Base-by-base conservation (phyloP, 148 eudicot species). In the Oxyria digyna region DNA sequence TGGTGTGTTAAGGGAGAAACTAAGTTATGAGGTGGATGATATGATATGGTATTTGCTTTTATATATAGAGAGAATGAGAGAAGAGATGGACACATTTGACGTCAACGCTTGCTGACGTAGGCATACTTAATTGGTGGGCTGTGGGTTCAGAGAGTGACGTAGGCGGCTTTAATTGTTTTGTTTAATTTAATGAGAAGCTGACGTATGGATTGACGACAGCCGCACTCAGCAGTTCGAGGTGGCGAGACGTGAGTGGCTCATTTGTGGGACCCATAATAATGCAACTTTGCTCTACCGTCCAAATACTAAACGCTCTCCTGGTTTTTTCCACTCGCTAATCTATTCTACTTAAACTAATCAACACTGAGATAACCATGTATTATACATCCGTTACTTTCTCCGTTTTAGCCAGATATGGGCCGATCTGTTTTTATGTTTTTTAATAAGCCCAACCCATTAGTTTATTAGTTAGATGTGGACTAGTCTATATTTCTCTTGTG, bases 71-170 rank as follows among this genome's bases (percentile, higher is more conserved):
- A 17, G 33, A 10, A 13, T 38, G 65, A 38, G 38, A 14, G 11
- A 9, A 1, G 8, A 55, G 17, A 14, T 4, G 17, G 33, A 21
- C 18, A 57, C 65, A 27, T 27, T 29, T 13, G 32, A 31, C 49
- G 50, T 41, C 18, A 67, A 43, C 50, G 48, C 4, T 18, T 12
- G 48, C 17, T 67, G 69, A 67, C 48, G 69, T 40, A 17, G 69
- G 31, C 11, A 23, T 4, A 67, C 69, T 32, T 67, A 23, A 67
- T 32, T 13, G 3, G 49, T 6, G 8, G 12, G 21, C 45, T 37
- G 50, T 67, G 69, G 32, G 45, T 50, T 8, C 6, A 6, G 50
- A 43, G 49, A 49, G 21, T 67, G 48, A 37, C 32, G 45, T 67
- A 35, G n/a, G 40, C 69, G 18, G 29, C 12, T 43, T n/a, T 1